Evolutionary conservation across 495 filamentous ascomycete species (phyloP), one percentile per base, ranked within the genome.

Genomic region (Penicillium roqueforti): DNA sequence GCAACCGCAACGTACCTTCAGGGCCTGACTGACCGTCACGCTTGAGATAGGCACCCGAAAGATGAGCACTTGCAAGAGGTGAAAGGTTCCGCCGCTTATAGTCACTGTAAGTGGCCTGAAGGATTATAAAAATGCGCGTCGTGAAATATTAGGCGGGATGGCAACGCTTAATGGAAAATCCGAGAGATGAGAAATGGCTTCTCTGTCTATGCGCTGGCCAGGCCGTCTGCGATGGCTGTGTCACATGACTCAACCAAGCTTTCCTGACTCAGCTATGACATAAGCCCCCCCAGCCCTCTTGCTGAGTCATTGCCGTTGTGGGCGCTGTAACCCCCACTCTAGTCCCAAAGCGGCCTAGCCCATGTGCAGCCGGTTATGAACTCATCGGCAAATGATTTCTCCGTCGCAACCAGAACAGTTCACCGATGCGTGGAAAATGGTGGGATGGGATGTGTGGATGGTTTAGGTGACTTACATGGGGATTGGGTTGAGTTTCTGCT

Each of bases 1-100:
- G 67, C 67, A 69, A 65, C 63, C 70, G 61, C 68, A 69, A 83
- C 81, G 81, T 84, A 84, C 81, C 81, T 84, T 76, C 78, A 77
- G 76, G 76, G 65, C 66, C 61, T 64, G 63, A 67, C 69, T 59
- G 64, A 63, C 60, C 64, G 63, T 71, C 58, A 68, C 67, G 67
- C 66, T 62, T 70, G 66, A 72, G 60, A 71, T 54, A 59, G 42
- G 42, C 42, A 45, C 45, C 44, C 51, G 38, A 49, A 53, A 41
- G 42, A 40, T 19, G 37, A 40, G 39, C 16, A 36, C 29, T 45
- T 36, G 29, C 31, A 48, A 36, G 25, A 23, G 4, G 16, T 22
- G 31, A 48, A 14, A 18, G 3, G 40, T 43, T 26, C 22, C 40
- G 14, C 19, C 6, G 7, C 40, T 43, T 47, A 10, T 9, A 47